Base-by-base conservation (phyloP, 306 rosid genomes). In the Glycine soja region DNA sequence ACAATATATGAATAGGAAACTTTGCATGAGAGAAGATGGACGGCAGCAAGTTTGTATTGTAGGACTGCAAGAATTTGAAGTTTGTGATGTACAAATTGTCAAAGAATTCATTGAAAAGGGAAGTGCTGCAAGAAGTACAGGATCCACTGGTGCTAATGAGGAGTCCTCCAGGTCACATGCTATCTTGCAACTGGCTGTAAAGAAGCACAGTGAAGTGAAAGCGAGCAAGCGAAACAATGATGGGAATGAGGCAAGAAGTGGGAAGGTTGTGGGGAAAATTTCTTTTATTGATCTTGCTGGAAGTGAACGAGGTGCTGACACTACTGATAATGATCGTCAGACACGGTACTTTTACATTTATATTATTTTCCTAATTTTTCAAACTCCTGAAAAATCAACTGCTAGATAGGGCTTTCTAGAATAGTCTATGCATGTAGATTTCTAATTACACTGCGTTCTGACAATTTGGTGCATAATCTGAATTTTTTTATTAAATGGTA, bases 101-200 rank as follows among this genome's bases (percentile, higher is more conserved):
- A 92, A 89, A 90, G 98, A 96, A 75, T 96, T 84, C 85, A 96
- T 96, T 72, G 99, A 96, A 83, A 91, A 85, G 84, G 99, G 99
- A 74, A 93, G 88, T 88, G 89, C 99, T 81, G 83, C 99, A 69
- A 92, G 99, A 88, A 96, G 97, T 86, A 96, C 98, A 36, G 99
- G 99, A 57, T 92, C 99, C 63, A 96, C 99, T 14, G 99, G 98
- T 84, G 99, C 99, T 74, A 96, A 96, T 82, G 99, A 93, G 88
- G 99, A 96, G 87, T 96, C 99, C 74, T 96, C 99, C 42, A 90
- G 99, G 87, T 93, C 98, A 59, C 99, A 96, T 87, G 99, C 99
- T 78, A 96, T 96, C 82, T 93, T 96, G 75, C 99, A 96, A 62
- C 87, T 96, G 56, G 94, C 80, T 75, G 85, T 96, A 50, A 96